Evolutionary conservation across 768 basidiomycete genomes (phyloP).

Genomic region (Calocybe cyanea): DNA sequence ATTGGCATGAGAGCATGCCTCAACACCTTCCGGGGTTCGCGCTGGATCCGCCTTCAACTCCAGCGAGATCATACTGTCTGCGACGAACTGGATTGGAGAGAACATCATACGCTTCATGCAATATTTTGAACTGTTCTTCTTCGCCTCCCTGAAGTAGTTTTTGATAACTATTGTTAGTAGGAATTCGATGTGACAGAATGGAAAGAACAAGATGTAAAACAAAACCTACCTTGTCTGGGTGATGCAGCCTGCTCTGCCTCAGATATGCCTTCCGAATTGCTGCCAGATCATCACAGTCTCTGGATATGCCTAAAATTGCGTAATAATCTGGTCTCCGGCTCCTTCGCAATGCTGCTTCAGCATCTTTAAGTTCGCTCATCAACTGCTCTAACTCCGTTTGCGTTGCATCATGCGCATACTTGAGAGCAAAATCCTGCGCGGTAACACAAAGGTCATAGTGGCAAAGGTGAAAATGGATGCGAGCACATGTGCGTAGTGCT

Average conservation of each 20-base stretch:
- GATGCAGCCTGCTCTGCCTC: constrained; percentile 78
- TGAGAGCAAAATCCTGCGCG: constrained; percentile 78
- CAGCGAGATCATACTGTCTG: constrained; percentile 76
- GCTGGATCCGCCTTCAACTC: constrained; percentile 70
- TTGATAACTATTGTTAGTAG: no score
- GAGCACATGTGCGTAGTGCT: constrained; percentile 81
- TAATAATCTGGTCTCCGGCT: constrained; percentile 92
- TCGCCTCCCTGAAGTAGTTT: constrained; percentile 94
- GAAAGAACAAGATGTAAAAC: no score
- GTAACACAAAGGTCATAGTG: constrained; percentile 65
- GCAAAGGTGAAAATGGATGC: constrained; percentile 72
- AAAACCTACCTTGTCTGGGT: constrained; percentile 85
- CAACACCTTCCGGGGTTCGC: no score
- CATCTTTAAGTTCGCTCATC: constrained; percentile 68
- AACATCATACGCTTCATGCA: constrained; percentile 76
- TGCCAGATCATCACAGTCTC: constrained; percentile 57
- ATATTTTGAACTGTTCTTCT: constrained; percentile 94
- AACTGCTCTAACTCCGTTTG: constrained; percentile 63
- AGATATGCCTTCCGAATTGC: constrained; percentile 94
- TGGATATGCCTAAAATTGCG: constrained; percentile 66
- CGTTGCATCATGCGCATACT: constrained; percentile 65
- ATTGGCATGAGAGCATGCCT: no score
- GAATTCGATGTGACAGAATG: no score
- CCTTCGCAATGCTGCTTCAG: constrained; percentile 76
- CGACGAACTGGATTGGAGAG: constrained; percentile 73